Evolutionary conservation across 163 green algal species (phyloP).

Genomic region (Volvox carteri): DNA sequence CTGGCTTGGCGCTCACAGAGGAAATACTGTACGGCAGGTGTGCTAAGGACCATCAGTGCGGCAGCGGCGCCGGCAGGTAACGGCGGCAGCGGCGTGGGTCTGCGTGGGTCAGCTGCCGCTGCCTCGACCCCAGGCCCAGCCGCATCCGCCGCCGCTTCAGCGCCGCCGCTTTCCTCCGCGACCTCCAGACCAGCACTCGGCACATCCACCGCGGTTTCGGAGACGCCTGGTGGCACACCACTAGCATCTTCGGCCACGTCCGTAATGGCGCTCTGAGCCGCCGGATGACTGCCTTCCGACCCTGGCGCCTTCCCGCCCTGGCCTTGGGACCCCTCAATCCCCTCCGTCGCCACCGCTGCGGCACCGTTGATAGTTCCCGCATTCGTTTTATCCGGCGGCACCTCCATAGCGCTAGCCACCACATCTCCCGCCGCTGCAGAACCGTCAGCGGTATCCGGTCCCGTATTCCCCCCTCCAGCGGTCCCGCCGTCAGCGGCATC

Average conservation of each 20-base stretch:
- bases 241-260: neutral
- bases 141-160: constrained; percentile 2
- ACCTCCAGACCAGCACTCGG: neutral
- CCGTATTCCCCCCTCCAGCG: neutral
- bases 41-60: constrained; percentile 3
- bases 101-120: neutral
- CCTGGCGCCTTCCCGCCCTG: neutral
- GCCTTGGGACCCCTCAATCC: neutral
- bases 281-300: neutral
- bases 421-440: neutral
- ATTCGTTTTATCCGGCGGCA: no score
- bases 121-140: neutral
- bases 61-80: neutral
- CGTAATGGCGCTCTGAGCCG: neutral
- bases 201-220: neutral
- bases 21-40: constrained; percentile 47
- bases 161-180: neutral
- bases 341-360: no score
- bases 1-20: constrained; percentile 27
- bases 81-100: neutral
- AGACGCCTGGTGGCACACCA: neutral
- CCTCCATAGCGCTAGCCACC: no score
- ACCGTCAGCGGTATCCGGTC: neutral
- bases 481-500: neutral
- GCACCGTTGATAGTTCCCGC: no score